Percentiles rank a stretch among this genome's conserved stretches.
Evolutionary conservation across 306 rosid species (phyloP).

Genomic region (Sphenostylis stenocarpa): DNA sequence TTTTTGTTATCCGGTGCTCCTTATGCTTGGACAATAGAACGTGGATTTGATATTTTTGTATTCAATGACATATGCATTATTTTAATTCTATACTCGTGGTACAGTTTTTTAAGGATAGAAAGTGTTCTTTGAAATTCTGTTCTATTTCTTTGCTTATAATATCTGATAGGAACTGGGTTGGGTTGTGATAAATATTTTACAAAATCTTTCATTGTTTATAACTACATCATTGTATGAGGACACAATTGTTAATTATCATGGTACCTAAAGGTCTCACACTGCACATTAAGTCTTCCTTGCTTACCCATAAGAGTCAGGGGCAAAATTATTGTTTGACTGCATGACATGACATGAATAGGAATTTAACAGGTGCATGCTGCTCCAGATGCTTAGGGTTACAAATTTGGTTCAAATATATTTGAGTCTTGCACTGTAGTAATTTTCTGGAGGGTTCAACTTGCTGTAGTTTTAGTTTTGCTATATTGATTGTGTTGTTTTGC

Average conservation of each 20-base stretch:
- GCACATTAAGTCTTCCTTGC: not conserved
- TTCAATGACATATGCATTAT: not conserved
- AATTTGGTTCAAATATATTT: constrained; percentile 15
- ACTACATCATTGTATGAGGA: not conserved
- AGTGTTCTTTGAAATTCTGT: constrained; percentile 15
- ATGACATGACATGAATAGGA: not conserved
- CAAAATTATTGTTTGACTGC: not conserved
- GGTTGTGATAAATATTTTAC: not conserved
- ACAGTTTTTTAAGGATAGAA: not conserved
- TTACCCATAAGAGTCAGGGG: not conserved
- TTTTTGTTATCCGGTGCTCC: constrained; percentile 10
- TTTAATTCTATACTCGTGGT: not conserved
- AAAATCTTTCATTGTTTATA: not conserved
- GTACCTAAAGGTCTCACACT: not conserved
- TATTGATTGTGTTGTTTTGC: constrained; percentile 46
- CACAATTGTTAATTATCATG: not conserved
- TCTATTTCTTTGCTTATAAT: constrained; percentile 25
- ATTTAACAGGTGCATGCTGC: constrained; percentile 15
- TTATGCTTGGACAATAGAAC: not conserved
- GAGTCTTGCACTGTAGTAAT: constrained; percentile 1
- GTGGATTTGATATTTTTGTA: constrained; percentile 11
- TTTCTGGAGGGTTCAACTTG: not conserved
- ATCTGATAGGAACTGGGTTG: not conserved
- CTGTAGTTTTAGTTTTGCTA: constrained; percentile 30
- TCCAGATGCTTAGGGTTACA: not conserved